Evolutionary conservation across 176 grass and related monocot species (phyloP), one percentile per base, ranked within the genome.

Genomic region (Melocanna baccifera): DNA sequence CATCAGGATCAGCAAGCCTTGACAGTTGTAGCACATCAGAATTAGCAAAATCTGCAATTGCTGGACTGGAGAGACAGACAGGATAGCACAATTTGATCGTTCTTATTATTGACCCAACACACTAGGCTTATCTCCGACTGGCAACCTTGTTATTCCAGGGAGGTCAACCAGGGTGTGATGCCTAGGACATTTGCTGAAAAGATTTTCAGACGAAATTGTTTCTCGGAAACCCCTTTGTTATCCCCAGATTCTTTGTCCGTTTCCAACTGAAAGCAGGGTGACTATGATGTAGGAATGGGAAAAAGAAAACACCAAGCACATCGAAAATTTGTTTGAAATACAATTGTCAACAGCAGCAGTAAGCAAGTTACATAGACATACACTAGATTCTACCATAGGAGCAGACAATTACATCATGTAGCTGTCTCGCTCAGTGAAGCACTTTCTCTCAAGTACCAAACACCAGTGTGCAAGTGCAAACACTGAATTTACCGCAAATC

Each of bases 21-120:
- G 96, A 91, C 77, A 98, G 75, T 78, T 98, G 96, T 25, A 98
- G 87, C 0, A 93, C 92, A 84, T 98, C 96, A 83, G 96, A 95
- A 90, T 98, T 98, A 30, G 93, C 91, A 75, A 98, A 75, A 87
- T 98, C 96, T 64, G 91, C 93, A 95, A 93, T 98, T 85, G 93
- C 96, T 12, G 87, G 89, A 79, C n/a, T n/a, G n/a, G n/a, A n/a
- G 92, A 91, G 57, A 95, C 87, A 23, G 91, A 89, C 83, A 98
- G 91, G 82, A 98, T 98, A 81, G 95, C 90, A 82, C 93, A 98
- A 78, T 84, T 95, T 65, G 78, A 98, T 89, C 73, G 91, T 82
- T 88, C 91, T 93, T 75, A 94, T 93, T 91, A 81, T 98, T 69
- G 89, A 52, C 80, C 92, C 88, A 69, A 98, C 95, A 71, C 96